Evolutionary conservation across 1,284 basidiomycete genomes (phyloP), one percentile per base, ranked within the genome.

Genomic region (Ceratobasidium sp.): DNA sequence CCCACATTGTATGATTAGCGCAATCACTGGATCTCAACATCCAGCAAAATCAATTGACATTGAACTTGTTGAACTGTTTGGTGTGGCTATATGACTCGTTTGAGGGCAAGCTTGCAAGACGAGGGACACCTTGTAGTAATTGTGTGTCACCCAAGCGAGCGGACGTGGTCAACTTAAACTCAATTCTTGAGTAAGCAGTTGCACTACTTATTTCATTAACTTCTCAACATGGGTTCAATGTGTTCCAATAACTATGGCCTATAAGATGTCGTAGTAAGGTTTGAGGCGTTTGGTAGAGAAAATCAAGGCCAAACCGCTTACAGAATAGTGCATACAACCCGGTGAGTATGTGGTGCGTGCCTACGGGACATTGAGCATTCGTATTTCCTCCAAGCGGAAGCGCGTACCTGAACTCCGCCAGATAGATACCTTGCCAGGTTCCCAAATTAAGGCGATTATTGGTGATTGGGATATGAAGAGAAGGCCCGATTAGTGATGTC

Each of bases 401-500:
- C 42, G 54, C 73, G 23, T 33, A 78, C 79, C 94, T 88, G 83
- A 96, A 96, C 83, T 96, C 95, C 5, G 92, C 91, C 64, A 96
- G 87, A 82, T 95, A 95, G 68, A 95, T 94, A 0, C 94, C 93
- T 93, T 50, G 66, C 78, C 62, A 77, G 3, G 70, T 69, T 40
- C 65, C 56, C 50, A 66, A 42, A 46, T 79, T 59, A 13, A 68
- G 33, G n/a, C 69, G 52, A 40, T 56, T 50, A 12, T 79, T 61
- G 20, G 61, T 70, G 40, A 42, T 68, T 28, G 71, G 59, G 65
- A 70, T 50, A 56, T 48, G 73, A 59, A 75, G 61, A 15, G 66
- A 88, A 93, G 95, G 88, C 97, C 96, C 96, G 96, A 98, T 23
- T 94, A 97, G 4, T 96, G 96, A 54, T 97, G 86, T 90, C 84